Conservation (phyloP, 768 basidiomycete genomes). For the Austroboletus eburneus region DNA sequence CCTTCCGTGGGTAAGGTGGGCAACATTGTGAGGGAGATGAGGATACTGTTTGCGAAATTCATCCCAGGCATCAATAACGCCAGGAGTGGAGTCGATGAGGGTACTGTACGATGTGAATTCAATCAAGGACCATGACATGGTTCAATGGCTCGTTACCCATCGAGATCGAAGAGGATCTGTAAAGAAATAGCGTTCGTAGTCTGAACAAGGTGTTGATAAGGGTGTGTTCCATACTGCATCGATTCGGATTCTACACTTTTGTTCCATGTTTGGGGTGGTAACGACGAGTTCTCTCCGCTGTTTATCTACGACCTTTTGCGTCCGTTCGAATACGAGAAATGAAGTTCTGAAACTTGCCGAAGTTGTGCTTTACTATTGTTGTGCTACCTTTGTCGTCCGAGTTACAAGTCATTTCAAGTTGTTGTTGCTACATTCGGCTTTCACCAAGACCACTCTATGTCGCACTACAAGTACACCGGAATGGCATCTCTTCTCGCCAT, state of each 20-base stretch:
- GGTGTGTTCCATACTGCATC: conserved; percentile 44
- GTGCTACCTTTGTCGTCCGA: too few species aligned
- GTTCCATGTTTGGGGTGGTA: conserved; percentile 8
- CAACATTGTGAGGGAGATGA: conserved; percentile 46
- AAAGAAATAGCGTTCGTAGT: conserved; percentile 6
- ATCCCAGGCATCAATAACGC: conserved; percentile 75
- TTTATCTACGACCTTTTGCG: too few species aligned
- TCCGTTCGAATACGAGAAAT: too few species aligned
- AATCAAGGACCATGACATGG: not conserved
- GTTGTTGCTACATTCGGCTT: too few species aligned
- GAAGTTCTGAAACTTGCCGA: too few species aligned
- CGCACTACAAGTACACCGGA: too few species aligned
- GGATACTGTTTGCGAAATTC: conserved; percentile 60
- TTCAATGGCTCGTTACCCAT: conserved; percentile 43
- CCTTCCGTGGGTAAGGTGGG: conserved; percentile 69
- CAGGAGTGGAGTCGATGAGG: conserved; percentile 79
- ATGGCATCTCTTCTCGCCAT: not conserved
- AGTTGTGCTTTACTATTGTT: too few species aligned
- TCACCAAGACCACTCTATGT: too few species aligned
- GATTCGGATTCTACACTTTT: conserved; percentile 34
- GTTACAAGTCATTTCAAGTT: too few species aligned
- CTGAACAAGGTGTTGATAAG: not conserved
- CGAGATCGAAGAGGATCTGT: conserved; percentile 68
- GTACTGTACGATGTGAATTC: conserved; percentile 41
- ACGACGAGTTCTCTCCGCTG: not conserved